These are phyloP conservation scores for Oryza brachyantha DNA, from an alignment of 176 grass and related monocot species.

Conservation along the genomic window DNA sequence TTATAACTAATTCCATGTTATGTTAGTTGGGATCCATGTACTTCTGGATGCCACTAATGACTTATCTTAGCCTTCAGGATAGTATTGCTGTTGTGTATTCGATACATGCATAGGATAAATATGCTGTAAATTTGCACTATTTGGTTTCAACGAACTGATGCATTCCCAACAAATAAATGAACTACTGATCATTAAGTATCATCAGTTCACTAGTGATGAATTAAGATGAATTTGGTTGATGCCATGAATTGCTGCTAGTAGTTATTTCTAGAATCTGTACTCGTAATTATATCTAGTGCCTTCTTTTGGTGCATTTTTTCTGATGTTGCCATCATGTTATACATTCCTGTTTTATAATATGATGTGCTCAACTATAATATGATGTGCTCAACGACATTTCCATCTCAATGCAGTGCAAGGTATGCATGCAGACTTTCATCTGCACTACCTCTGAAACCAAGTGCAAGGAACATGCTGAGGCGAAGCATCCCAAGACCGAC, in stretches of 20 bases:
- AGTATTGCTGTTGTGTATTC: too few relatives aligned
- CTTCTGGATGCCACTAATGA: too few relatives aligned
- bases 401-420: slow-evolving; percentile 73
- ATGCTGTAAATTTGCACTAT: neutral
- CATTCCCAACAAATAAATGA: neutral
- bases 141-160: neutral
- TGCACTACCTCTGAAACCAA: slow-evolving; percentile 98
- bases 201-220: neutral
- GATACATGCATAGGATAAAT: too few relatives aligned
- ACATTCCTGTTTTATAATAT: neutral
- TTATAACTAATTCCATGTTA: neutral
- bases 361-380: neutral
- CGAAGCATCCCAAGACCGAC: slow-evolving; percentile 89
- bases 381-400: neutral
- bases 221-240: neutral
- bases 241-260: neutral
- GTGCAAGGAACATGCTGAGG: slow-evolving; percentile 96
- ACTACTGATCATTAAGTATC: neutral
- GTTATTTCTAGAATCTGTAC: neutral
- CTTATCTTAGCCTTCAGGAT: too few relatives aligned
- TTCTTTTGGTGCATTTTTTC: neutral
- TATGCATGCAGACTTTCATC: slow-evolving; percentile 99
- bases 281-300: neutral
- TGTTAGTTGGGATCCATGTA: neutral
- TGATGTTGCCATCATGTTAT: neutral